Conservation (phyloP, 192 early-diverging fungal species). For the Diversispora epigaea region DNA sequence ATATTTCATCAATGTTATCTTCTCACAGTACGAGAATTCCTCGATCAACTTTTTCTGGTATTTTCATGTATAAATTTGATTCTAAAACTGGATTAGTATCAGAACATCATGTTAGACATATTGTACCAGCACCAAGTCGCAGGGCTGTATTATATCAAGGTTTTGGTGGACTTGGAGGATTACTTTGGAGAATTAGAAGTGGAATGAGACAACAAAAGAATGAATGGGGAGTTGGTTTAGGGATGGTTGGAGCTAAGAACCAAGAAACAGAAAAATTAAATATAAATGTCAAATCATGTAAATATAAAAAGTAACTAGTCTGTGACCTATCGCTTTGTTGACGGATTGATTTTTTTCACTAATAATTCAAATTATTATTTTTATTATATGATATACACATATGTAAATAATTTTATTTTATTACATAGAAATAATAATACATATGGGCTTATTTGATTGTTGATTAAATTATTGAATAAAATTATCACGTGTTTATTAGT, state of each 20-base stretch:
- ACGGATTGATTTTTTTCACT: no score
- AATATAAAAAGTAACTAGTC: conserved; percentile 20
- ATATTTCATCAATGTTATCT: conserved; percentile 21
- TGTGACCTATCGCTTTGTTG: no score
- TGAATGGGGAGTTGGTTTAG: conserved; percentile 27
- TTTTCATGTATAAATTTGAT: conserved; percentile 28
- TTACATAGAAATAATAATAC: no score
- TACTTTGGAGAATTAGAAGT: conserved; percentile 20
- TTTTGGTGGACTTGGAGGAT: conserved; percentile 23
- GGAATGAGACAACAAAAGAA: conserved; percentile 9
- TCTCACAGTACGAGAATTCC: conserved; percentile 1
- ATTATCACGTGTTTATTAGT: no score
- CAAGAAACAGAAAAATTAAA: not conserved
- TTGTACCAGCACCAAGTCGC: conserved; percentile 24
- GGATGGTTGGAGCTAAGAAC: conserved; percentile 15
- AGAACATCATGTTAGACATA: conserved; percentile 24
- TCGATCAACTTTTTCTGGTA: conserved; percentile 19
- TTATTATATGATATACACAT: no score
- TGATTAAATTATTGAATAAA: no score
- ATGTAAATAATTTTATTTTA: no score
- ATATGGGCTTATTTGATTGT: no score
- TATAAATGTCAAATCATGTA: not conserved
- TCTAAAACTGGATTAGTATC: conserved; percentile 7
- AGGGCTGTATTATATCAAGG: conserved; percentile 27
- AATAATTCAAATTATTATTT: no score